Percentiles rank a stretch among this genome's conserved stretches.
phyloP scores from a whole-genome alignment of 2,329 filamentous ascomycete genomes.

The Monosporascus sp. region DNA sequence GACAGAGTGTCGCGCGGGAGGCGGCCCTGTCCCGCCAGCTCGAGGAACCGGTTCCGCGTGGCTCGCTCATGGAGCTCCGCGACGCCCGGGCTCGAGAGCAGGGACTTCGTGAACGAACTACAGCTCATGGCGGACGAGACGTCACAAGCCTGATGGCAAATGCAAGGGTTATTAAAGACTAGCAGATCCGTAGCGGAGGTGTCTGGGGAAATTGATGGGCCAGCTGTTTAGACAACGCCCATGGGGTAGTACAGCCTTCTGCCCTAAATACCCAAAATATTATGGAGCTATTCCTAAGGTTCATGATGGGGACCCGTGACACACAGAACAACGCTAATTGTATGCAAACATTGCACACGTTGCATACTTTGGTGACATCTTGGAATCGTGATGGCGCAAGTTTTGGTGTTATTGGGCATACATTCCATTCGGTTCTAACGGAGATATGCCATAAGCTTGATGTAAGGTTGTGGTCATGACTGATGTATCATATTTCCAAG shows the following conservation, averaged over 20 bases:
- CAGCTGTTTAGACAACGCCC: not conserved
- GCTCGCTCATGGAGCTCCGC: conserved; percentile 19
- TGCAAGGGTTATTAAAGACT: not conserved
- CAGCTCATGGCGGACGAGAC: conserved; percentile 9
- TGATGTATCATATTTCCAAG: not conserved
- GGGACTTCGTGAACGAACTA: conserved; percentile 11
- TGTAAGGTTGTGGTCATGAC: not conserved
- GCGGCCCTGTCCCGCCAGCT: conserved; percentile 21
- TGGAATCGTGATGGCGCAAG: not conserved
- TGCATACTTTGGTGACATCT: no score
- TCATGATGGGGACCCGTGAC: no score
- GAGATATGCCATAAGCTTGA: not conserved
- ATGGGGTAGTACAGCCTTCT: not conserved
- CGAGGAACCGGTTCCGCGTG: conserved; percentile 22
- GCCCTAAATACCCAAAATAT: not conserved
- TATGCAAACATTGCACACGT: no score
- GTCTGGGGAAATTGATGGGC: no score
- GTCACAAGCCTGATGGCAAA: not conserved
- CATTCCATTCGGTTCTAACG: no score
- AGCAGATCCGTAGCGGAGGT: no score
- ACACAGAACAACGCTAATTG: no score
- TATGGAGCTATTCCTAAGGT: no score
- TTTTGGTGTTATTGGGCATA: not conserved
- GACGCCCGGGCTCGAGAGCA: conserved; percentile 17
- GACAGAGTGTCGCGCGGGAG: conserved; percentile 17